Evolutionary conservation across 768 basidiomycete species (phyloP).

Genomic region (Kockovaella imperatae): DNA sequence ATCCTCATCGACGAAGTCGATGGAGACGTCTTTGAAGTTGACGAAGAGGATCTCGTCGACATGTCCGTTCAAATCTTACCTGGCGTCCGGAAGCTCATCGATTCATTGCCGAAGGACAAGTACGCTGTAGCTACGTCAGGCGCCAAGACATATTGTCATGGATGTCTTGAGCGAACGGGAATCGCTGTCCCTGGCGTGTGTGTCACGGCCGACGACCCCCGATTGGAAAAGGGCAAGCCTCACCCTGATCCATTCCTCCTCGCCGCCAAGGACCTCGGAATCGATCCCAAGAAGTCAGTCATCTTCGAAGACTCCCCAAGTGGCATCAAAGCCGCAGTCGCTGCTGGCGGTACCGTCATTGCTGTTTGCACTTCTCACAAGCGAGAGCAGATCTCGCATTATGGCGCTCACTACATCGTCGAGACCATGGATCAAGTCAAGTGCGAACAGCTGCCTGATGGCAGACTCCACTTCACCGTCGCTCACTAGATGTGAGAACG

Average conservation of each 20-base stretch:
- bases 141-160: slow-evolving; percentile 60
- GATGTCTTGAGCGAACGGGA: slow-evolving; percentile 27
- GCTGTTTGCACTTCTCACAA: slow-evolving; percentile 45
- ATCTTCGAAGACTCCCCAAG: slow-evolving; percentile 46
- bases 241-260: slow-evolving; percentile 45
- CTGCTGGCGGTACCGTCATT: slow-evolving; percentile 40
- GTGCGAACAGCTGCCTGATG: slow-evolving; percentile 9
- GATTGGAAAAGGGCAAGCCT: slow-evolving; percentile 53
- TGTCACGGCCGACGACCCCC: slow-evolving; percentile 68
- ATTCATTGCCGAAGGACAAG: slow-evolving; percentile 57
- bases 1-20: slow-evolving; percentile 10
- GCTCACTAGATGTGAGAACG: slow-evolving; percentile 11
- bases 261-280: slow-evolving; percentile 44
- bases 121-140: slow-evolving; percentile 70
- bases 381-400: slow-evolving; percentile 21
- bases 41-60: slow-evolving; percentile 24
- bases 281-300: slow-evolving; percentile 48
- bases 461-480: slow-evolving; percentile 22
- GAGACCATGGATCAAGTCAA: slow-evolving; percentile 31
- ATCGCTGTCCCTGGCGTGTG: slow-evolving; percentile 62
- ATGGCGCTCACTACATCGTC: slow-evolving; percentile 28
- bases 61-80: slow-evolving; percentile 57
- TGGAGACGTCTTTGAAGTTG: too few species aligned
- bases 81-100: slow-evolving; percentile 60
- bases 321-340: slow-evolving; percentile 46